Conservation (phyloP, 345 rosid genomes). For the Syzygium aqueum region DNA sequence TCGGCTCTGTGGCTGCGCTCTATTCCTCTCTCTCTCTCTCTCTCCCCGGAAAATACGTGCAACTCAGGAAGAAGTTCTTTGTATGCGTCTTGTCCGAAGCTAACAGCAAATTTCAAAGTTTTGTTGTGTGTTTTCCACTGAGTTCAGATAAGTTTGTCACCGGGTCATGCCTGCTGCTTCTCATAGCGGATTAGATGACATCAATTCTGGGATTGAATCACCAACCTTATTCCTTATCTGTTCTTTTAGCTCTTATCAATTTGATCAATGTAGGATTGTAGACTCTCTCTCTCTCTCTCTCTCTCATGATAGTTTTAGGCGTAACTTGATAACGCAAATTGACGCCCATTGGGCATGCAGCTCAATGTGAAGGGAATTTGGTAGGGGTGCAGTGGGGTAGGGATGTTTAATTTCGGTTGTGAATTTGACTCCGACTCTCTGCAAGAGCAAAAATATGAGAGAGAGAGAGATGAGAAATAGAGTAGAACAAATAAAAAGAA, state of each 20-base stretch:
- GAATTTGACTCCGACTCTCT: fast-evolving
- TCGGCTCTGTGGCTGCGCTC: not conserved
- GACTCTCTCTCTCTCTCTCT: too few relatives aligned
- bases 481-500: not conserved
- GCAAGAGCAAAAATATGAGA: too few relatives aligned
- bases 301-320: not conserved
- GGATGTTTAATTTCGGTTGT: not conserved
- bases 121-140: not conserved
- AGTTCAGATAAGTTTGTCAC: not conserved
- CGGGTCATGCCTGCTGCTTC: not conserved
- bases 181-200: not conserved
- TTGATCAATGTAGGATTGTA: too few relatives aligned
- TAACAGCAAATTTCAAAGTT: not conserved
- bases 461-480: not conserved
- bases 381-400: not conserved
- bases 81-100: not conserved
- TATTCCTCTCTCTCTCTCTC: not conserved
- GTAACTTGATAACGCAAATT: not conserved
- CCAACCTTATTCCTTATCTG: not conserved
- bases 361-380: not conserved
- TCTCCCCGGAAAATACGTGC: not conserved
- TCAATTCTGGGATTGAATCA: not conserved
- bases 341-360: not conserved
- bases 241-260: not conserved
- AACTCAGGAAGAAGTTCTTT: not conserved